A percentile compares a stretch with the other conserved stretches of the same genome.
Conservation (phyloP, 164 flowering plant genomes). For the Hamamelis virginiana region DNA sequence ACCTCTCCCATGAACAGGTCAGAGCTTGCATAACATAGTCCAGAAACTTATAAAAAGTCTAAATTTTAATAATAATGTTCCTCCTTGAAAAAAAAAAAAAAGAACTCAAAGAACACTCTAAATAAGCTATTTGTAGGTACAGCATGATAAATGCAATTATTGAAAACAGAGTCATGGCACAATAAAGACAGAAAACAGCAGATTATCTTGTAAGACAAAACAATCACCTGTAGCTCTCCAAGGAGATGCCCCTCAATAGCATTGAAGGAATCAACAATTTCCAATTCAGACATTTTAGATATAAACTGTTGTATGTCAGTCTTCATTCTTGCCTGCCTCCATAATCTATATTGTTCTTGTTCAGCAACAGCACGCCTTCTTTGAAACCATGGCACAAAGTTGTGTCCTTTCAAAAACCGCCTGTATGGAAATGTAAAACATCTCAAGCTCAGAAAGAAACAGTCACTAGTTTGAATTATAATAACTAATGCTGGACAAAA, state of each 20-base stretch:
- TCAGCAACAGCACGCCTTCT: slow-evolving; percentile 87
- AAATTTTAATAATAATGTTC: background rate
- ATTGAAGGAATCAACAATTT: slow-evolving; percentile 86
- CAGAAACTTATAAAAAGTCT: no score
- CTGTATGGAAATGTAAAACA: slow-evolving; percentile 29
- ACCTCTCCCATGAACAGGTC: background rate
- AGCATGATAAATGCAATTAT: background rate
- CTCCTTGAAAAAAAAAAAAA: no score
- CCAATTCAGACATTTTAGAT: slow-evolving; percentile 80
- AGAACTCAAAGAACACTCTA: no score
- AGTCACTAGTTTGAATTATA: background rate
- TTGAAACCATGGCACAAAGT: slow-evolving; percentile 94
- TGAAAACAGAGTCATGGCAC: background rate
- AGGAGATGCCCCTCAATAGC: slow-evolving; percentile 76
- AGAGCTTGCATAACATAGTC: background rate
- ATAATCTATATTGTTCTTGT: slow-evolving; percentile 81
- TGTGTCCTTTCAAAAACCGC: slow-evolving; percentile 81
- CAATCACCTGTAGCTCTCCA: slow-evolving; percentile 70
- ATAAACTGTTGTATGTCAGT: slow-evolving; percentile 63
- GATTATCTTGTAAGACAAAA: background rate
- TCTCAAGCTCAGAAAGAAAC: slow-evolving; percentile 2
- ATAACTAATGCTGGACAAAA: background rate
- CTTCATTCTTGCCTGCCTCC: slow-evolving; percentile 90
- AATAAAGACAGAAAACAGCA: background rate
- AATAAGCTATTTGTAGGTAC: background rate